phyloP scores from a whole-genome alignment of 192 early-diverging fungal genomes.

The Glomus cerebriforme region DNA sequence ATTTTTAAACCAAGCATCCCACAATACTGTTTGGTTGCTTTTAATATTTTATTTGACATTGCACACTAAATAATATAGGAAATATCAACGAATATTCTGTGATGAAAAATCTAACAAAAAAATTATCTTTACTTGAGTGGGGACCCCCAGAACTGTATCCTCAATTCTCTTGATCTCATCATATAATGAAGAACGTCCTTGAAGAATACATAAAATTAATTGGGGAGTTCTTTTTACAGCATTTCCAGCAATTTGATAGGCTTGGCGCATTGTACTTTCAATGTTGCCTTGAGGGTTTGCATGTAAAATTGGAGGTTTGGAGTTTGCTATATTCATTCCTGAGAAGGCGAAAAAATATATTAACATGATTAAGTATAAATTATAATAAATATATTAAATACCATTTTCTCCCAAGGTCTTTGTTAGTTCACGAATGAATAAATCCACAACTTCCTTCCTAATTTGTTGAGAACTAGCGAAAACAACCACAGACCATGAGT shows the following conservation, averaged over 20 bases:
- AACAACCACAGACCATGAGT: conserved; percentile 83
- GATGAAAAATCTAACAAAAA: conserved; percentile 43
- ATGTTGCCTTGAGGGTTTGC: no score
- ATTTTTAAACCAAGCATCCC: conserved; percentile 91
- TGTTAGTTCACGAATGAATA: conserved; percentile 72
- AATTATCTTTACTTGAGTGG: conserved; percentile 64
- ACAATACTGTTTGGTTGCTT: conserved; percentile 70
- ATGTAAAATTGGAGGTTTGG: conserved; percentile 48
- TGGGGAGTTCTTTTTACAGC: conserved; percentile 69
- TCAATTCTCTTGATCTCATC: conserved; percentile 84
- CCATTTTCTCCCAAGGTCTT: conserved; percentile 68
- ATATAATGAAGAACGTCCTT: conserved; percentile 79
- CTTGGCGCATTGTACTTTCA: conserved; percentile 63
- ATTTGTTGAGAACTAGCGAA: conserved; percentile 62
- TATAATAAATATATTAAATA: background rate
- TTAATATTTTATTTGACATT: conserved; percentile 38
- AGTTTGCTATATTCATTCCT: conserved; percentile 59
- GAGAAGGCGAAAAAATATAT: no score
- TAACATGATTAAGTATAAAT: no score
- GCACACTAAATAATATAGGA: conserved; percentile 74
- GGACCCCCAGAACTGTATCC: conserved; percentile 84
- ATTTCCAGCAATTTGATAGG: conserved; percentile 69
- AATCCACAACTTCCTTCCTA: conserved; percentile 53
- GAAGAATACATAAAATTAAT: conserved; percentile 79
- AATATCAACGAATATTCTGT: conserved; percentile 83